These are phyloP conservation scores for Naematelia aurantialba DNA, from an alignment of 768 basidiomycete genomes.

Conservation along the genomic window DNA sequence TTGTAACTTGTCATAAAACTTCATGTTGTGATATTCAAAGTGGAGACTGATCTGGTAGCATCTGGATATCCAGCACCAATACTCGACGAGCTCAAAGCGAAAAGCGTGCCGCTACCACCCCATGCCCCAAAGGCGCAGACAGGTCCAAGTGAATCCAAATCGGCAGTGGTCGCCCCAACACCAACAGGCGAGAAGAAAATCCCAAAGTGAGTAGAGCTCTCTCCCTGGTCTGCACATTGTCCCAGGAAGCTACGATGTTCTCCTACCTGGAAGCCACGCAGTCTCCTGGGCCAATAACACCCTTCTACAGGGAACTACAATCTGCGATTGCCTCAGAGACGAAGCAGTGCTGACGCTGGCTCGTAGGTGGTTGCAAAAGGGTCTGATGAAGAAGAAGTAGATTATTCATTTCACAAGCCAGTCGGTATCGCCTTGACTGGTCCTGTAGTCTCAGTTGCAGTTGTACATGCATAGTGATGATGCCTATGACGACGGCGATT, in stretches of 20 bases:
- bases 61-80: constrained; percentile 41
- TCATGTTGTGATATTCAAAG: no score
- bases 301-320: no score
- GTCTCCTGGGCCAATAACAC: no score
- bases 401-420: no score
- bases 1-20: no score
- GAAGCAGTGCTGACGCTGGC: constrained; percentile 6
- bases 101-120: constrained; percentile 40
- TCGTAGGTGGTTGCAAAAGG: constrained; percentile 40
- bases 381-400: constrained; percentile 40
- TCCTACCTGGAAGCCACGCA: no score
- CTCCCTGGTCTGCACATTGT: no score
- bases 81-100: constrained; percentile 31
- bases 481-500: no score
- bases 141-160: neutral
- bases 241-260: no score
- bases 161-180: constrained; percentile 4
- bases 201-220: constrained; percentile 42
- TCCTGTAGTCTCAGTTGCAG: neutral
- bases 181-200: constrained; percentile 45
- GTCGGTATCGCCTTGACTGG: neutral
- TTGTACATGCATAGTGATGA: constrained; percentile 24
- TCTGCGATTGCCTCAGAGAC: no score
- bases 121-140: constrained; percentile 13
- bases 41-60: constrained; percentile 26